Base-by-base conservation (phyloP, 2,329 filamentous ascomycete genomes). In the Diaporthe sp. region DNA sequence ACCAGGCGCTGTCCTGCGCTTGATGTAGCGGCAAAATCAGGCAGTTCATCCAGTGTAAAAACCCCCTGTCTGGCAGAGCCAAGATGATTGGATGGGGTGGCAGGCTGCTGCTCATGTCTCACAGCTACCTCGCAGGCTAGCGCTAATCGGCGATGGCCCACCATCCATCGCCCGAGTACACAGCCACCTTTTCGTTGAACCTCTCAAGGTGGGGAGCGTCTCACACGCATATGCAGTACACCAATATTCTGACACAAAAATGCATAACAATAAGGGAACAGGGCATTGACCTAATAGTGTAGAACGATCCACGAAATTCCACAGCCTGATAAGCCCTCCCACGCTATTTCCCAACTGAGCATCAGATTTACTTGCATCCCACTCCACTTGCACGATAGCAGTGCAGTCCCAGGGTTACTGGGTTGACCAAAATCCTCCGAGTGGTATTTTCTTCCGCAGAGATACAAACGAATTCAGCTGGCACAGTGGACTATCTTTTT, bases 31-130 rank as follows among this genome's bases (percentile, higher is more conserved):
- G 2, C 22, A 17, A n/a, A 42, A 42, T 13, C 58, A 61, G 58
- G 58, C 58, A 61, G 58, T 25, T 61, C 17, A 37, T 6, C 58
- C 22, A 61, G 58, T 61, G 37, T 61, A 61, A 61, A 42, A 61
- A 58, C 55, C 5, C 57, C 57, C 20, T 39, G 31, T 15, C n/a
- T n/a, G 7, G 28, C 22, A 34, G 55, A 34, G 34, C 15, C 55
- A 34, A 9, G 17, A 57, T 34, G 55, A 57, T 57, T 57, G 55
- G 55, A 17, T 57, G 28, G 37, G 22, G 22, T 10, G 37, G 58
- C 53, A 57, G 53, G 53, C 53, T 34, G 17, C 12, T 39, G 37
- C 37, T 37, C 57, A 25, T 39, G 34, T n/a, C 17, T 60, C 15
- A 57, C 55, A 58, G 31, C 28, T 13, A 3, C 28, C 2, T 20